Evolutionary conservation across 2,329 filamentous ascomycete genomes (phyloP), one percentile per base, ranked within the genome.

Genomic region (Colletotrichum abscissum): DNA sequence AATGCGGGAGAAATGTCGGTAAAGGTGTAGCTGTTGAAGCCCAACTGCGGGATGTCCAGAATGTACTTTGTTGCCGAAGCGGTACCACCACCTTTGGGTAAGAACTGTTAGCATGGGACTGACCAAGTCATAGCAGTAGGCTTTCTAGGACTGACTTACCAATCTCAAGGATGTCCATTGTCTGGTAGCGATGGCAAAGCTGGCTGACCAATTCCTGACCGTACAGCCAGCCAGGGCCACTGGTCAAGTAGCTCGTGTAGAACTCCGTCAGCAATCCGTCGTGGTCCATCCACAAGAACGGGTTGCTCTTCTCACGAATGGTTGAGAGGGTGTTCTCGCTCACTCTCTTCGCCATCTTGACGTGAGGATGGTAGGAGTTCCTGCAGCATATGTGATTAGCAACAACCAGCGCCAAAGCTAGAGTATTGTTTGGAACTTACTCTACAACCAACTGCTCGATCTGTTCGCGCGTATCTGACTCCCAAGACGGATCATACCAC

Each of bases 121-220:
- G 16, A 42, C 16, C 14, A 19, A 19, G 2, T 19, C 38, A 19
- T 42, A 7, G 8, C 38, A 7, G 38, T 7, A 42, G 14, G 14
- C 6, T 16, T 3, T 42, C 16, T 16, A 19, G 16, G 16, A 7
- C 16, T 14, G 4, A 57, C 62, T 26, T n/a, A 55, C 62, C 62
- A 16, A 85, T 77, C 64, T 80, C 79, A 1, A 86, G 77, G 26
- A 76, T 60, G 35, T 72, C 57, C 73, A 76, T 69, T n/a, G n/a
- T 55, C 4, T 54, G 62, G 49, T 35, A 64, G 33, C 62, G 62
- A 38, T 64, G 62, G 14, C 19, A 22, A 26, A 64, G 8, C 46
- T 64, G 62, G 12, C 14, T 6, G 7, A 64, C 30, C 5, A 64
- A n/a, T 11, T 38, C 19, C 14, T 55, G 62, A 7, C 35, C 62